phyloP scores from a whole-genome alignment of 2,329 filamentous ascomycete genomes.

The Macrophomina pseudophaseolina region DNA sequence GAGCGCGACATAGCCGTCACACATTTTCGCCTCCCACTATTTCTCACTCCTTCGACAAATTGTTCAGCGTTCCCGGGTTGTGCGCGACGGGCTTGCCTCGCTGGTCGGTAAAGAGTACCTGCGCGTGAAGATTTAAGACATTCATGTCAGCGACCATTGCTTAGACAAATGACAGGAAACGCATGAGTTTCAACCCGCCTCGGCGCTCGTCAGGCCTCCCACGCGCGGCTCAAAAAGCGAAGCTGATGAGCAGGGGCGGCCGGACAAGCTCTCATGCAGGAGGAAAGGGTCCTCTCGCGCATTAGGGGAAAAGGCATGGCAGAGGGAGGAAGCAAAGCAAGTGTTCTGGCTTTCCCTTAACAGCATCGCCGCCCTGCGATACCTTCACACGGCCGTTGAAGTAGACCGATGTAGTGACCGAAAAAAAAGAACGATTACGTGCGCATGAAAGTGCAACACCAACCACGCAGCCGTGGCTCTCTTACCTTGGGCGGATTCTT shows the following conservation, averaged over 20 bases:
- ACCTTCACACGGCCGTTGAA: background rate
- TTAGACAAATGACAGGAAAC: background rate
- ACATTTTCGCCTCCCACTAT: background rate
- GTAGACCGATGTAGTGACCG: background rate
- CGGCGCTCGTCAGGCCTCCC: background rate
- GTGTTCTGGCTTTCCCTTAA: background rate
- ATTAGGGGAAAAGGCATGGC: no score
- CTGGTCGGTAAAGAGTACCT: conserved; percentile 49
- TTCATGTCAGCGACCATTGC: background rate
- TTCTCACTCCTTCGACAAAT: background rate
- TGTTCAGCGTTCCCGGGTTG: conserved; percentile 44
- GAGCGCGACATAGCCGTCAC: background rate
- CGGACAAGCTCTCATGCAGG: background rate
- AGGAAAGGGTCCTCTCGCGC: no score
- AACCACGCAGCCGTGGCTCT: background rate
- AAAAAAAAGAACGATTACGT: background rate
- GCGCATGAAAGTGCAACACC: background rate
- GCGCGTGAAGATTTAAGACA: background rate
- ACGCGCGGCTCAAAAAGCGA: background rate
- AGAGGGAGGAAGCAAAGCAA: no score
- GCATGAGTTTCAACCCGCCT: background rate
- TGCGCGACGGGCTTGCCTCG: conserved; percentile 48
- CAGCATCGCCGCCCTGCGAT: background rate
- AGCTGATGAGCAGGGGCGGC: background rate
- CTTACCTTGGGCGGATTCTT: conserved; percentile 51